A percentile compares a stretch with the other conserved stretches of the same genome.
Evolutionary conservation across 495 filamentous ascomycete genomes (phyloP).

Genomic region (Penicillium fimorum): DNA sequence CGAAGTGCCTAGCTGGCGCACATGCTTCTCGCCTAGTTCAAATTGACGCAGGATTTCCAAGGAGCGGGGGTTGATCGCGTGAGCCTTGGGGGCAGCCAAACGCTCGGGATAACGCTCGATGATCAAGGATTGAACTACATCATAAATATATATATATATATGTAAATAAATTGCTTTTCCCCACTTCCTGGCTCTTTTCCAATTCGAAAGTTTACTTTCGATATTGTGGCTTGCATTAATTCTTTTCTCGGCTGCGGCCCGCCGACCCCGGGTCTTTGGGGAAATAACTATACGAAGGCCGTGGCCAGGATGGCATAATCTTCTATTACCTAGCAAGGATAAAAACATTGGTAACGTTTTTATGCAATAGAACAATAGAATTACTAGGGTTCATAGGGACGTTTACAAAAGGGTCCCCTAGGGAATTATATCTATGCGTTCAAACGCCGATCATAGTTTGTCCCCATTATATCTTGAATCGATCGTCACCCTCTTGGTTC

Average conservation of each 20-base stretch:
- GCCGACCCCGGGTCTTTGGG: no score
- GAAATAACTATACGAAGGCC: neutral
- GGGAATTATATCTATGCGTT: neutral
- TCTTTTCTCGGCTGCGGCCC: no score
- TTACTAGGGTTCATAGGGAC: no score
- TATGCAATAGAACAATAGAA: no score
- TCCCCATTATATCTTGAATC: neutral
- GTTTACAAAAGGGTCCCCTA: no score
- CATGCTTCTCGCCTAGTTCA: constrained; percentile 26
- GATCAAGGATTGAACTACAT: constrained; percentile 26
- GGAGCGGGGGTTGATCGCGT: constrained; percentile 30
- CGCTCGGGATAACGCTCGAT: constrained; percentile 28
- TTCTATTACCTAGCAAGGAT: neutral
- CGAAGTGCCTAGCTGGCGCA: constrained; percentile 24
- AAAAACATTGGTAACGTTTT: no score
- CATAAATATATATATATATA: no score
- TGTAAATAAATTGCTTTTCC: no score
- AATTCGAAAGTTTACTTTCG: no score
- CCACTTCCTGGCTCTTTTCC: no score
- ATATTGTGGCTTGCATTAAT: no score
- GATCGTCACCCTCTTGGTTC: neutral
- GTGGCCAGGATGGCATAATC: constrained; percentile 7
- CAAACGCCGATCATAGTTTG: constrained; percentile 2
- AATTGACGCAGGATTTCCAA: constrained; percentile 33
- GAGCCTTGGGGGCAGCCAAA: constrained; percentile 30